Percentiles rank a stretch among this genome's conserved stretches.
Evolutionary conservation across 345 rosid species (phyloP).

Genomic region (Limnanthes douglasii): DNA sequence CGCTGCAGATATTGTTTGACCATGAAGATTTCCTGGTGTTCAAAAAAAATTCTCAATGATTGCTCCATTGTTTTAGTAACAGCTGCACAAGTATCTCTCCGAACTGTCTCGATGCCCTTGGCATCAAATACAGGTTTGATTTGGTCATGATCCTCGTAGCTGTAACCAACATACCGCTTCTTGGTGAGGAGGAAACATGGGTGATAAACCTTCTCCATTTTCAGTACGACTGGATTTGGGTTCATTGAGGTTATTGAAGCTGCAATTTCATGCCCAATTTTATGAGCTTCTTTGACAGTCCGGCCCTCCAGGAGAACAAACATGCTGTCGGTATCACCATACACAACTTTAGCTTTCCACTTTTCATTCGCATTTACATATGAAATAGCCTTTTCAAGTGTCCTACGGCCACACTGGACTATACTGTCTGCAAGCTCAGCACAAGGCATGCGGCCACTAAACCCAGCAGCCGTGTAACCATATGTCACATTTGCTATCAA

Average conservation of each 20-base stretch:
- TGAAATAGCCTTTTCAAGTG: constrained; percentile 82
- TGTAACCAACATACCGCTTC: constrained; percentile 94
- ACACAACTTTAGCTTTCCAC: constrained; percentile 79
- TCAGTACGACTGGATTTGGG: constrained; percentile 81
- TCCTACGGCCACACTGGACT: constrained; percentile 94
- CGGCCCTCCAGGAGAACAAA: constrained; percentile 86
- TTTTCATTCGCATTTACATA: constrained; percentile 54
- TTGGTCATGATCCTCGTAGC: constrained; percentile 76
- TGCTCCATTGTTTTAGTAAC: constrained; percentile 88
- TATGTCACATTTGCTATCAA: constrained; percentile 95
- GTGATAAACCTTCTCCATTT: constrained; percentile 94
- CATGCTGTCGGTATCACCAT: constrained; percentile 99
- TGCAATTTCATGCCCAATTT: constrained; percentile 73
- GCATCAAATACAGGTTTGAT: constrained; percentile 72
- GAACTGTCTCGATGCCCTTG: constrained; percentile 94
- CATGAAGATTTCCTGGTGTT: constrained; percentile 46
- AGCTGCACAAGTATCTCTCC: constrained; percentile 81
- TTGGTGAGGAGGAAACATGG: constrained; percentile 92
- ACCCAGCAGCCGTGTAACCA: constrained; percentile 98
- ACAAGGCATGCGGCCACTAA: constrained; percentile 99
- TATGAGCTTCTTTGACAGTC: constrained; percentile 49
- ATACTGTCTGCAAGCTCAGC: constrained; percentile 99
- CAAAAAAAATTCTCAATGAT: constrained; percentile 67
- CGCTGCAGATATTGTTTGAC: constrained; percentile 75
- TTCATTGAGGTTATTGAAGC: constrained; percentile 77